A percentile compares a stretch with the other conserved stretches of the same genome.
Conservation (phyloP, 108 stramenopile genomes). For the Cyclotella kingstonii region DNA sequence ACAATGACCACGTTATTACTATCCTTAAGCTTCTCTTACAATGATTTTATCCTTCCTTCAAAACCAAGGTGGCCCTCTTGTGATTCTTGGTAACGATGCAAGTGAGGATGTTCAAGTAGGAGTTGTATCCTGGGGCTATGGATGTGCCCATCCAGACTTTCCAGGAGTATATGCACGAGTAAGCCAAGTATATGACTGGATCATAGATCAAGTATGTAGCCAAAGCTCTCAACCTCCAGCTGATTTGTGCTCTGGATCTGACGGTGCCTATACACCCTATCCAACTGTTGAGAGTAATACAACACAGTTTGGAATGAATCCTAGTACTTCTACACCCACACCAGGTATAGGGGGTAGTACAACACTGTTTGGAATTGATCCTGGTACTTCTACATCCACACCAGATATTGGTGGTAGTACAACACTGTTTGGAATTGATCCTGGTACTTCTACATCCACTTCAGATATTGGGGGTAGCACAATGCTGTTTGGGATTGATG, state of each 20-base stretch:
- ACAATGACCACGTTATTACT: not conserved
- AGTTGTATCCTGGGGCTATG: constrained; percentile 29
- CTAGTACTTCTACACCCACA: no score
- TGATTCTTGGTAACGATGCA: not conserved
- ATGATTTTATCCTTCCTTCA: not conserved
- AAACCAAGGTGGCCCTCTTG: not conserved
- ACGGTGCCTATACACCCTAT: no score
- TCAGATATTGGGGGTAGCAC: no score
- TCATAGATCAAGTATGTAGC: constrained; percentile 40
- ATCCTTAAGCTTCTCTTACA: not conserved
- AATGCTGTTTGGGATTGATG: no score
- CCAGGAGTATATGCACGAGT: constrained; percentile 56
- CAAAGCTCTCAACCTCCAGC: not conserved
- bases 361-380: no score
- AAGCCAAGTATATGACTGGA: constrained; percentile 46
- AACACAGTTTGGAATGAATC: no score
- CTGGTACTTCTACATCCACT: no score
- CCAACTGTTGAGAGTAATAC: no score
- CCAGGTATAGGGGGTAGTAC: no score
- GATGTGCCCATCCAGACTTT: constrained; percentile 24
- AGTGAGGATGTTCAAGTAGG: constrained; percentile 13
- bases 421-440: no score
- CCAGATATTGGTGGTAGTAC: no score
- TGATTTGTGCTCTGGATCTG: not conserved
- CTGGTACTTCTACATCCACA: no score